Percentiles rank a stretch among this genome's conserved stretches.
Evolutionary conservation across 2,329 filamentous ascomycete genomes (phyloP).

Genomic region (Penicillium thymicola): DNA sequence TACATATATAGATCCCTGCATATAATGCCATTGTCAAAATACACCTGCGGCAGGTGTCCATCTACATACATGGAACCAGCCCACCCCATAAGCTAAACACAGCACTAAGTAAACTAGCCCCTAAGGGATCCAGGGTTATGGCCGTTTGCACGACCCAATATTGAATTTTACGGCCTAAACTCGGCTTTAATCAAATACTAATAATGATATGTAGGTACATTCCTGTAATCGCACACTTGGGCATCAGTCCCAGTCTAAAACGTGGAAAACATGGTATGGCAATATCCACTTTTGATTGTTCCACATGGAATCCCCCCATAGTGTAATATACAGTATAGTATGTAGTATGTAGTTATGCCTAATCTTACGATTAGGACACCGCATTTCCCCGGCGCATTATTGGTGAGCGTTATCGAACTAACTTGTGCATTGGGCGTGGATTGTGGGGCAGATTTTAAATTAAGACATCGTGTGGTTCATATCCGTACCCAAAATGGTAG

Average conservation of each 20-base stretch:
- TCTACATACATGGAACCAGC: not conserved
- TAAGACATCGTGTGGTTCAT: not conserved
- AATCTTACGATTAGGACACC: not conserved
- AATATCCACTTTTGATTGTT: not conserved
- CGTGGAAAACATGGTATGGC: not conserved
- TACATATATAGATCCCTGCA: not conserved
- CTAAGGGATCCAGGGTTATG: not conserved
- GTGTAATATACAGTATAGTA: not conserved
- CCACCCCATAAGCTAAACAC: not conserved
- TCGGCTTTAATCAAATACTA: not conserved
- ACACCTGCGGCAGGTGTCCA: not conserved
- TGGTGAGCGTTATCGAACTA: not conserved
- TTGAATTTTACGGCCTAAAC: not conserved
- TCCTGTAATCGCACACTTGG: not conserved
- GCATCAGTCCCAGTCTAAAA: not conserved
- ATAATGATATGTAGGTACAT: not conserved
- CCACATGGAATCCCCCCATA: not conserved
- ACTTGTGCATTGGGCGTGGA: not conserved
- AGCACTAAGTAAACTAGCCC: not conserved
- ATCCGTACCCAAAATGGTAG: not conserved
- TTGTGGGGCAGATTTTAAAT: not conserved
- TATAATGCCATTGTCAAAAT: not conserved
- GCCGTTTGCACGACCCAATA: slow-evolving; percentile 1
- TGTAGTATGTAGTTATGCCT: not conserved
- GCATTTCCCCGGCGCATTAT: not conserved